Conservation (phyloP, 768 basidiomycete genomes). For the Clathrus columnatus region DNA sequence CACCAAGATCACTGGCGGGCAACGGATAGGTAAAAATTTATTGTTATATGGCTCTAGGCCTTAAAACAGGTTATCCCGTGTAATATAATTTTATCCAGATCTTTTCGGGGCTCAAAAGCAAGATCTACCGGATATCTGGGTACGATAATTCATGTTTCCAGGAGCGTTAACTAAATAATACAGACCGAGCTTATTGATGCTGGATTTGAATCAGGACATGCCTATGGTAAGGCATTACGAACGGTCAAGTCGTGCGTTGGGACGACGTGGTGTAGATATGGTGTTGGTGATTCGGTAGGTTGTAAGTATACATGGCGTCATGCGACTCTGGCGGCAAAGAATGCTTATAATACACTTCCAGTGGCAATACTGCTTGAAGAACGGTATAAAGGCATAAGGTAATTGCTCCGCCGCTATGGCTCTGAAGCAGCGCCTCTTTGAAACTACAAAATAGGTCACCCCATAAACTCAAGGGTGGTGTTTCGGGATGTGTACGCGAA, state of each 20-base stretch:
- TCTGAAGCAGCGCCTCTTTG: not conserved
- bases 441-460: slow-evolving; percentile 33
- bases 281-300: slow-evolving; percentile 67
- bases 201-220: slow-evolving; percentile 71
- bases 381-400: slow-evolving; percentile 53
- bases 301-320: slow-evolving; percentile 21
- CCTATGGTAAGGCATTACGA: slow-evolving; percentile 60
- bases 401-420: not conserved
- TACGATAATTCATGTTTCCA: not conserved
- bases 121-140: slow-evolving; percentile 63
- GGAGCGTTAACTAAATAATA: not conserved
- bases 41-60: too few species aligned
- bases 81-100: slow-evolving; percentile 42
- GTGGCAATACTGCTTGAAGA: slow-evolving; percentile 65
- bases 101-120: slow-evolving; percentile 63
- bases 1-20: slow-evolving; percentile 47
- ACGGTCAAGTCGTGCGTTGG: slow-evolving; percentile 68
- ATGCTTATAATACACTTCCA: slow-evolving; percentile 12
- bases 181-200: slow-evolving; percentile 43
- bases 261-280: slow-evolving; percentile 46
- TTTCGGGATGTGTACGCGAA: slow-evolving; percentile 65
- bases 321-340: not conserved
- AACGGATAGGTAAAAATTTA: not conserved
- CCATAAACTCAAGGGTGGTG: slow-evolving; percentile 73
- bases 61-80: slow-evolving; percentile 9